Evolutionary conservation across 75 land plant genomes (phyloP), one percentile per base, ranked within the genome.

Genomic region (Picea sitchensis): DNA sequence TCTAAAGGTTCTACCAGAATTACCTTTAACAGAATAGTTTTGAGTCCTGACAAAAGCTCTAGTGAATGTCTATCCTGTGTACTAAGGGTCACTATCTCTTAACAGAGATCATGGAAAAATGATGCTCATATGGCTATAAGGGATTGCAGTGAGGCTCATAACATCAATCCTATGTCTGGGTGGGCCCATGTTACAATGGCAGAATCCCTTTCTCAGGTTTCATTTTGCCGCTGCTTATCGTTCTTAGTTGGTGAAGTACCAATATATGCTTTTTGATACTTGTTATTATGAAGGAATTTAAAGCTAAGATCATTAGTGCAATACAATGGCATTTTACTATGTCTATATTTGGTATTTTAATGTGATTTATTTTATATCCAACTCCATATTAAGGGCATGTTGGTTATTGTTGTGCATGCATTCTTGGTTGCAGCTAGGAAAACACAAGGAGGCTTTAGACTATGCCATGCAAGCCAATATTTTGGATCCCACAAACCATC

Each of bases 111-210:
- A 61, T 97, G 99, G 99, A 98, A 92, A 79, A 98, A 95, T 86
- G 99, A 98, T 89, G 89, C 86, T 67, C 91, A 95, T 73, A 98
- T 98, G 98, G 98, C 99, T 73, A 86, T 98, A 12, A 84, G 95
- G 79, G 99, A 98, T 84, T 95, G 94, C 86, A 87, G 89, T 68
- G 84, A 79, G 79, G 99, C 99, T 78, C 88, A 88, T 23, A 81
- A 44, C 59, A 86, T 95, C 41, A 69, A 95, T 81, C 81, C 86
- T 63, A 82, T 88, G 69, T 98, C 98, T 18, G 82, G 82, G 69
- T 78, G 69, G 57, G 99, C 99, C 17, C 87, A 89, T 59, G 80
- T 76, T 79, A 85, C 77, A 65, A 92, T 98, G 98, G 88, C 96
- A 68, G 99, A 98, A 78, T 98, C 99, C 15, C 88, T 98, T 71